Conservation (phyloP, 2,329 filamentous ascomycete species). For the Rutstroemia sydowiana region DNA sequence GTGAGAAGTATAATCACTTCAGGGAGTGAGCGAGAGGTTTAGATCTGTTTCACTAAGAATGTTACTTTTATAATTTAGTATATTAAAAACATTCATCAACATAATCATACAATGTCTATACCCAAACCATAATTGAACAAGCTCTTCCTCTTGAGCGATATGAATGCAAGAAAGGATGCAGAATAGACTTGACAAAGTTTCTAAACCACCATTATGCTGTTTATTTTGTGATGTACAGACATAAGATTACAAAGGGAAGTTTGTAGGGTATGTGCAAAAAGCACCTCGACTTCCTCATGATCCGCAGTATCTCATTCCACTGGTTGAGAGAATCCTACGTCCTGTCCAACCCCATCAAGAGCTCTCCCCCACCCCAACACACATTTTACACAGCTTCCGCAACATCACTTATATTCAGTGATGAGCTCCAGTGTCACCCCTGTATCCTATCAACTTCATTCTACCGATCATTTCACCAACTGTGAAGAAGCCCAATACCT, state of each 20-base stretch:
- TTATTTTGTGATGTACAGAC: conserved; percentile 24
- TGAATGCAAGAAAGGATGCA: not conserved
- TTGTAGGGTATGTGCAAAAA: conserved; percentile 17
- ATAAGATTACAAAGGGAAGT: conserved; percentile 16
- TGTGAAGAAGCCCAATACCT: conserved; percentile 94
- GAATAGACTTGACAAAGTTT: conserved; percentile 1
- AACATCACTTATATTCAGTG: conserved; percentile 37
- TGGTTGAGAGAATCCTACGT: conserved; percentile 9
- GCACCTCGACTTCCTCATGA: conserved; percentile 5
- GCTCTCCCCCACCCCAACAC: not conserved
- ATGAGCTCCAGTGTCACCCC: conserved; percentile 54
- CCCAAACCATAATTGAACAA: not conserved
- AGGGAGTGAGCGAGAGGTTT: too few species aligned
- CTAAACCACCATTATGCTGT: conserved; percentile 22
- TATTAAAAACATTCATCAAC: not conserved
- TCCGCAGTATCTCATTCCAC: conserved; percentile 8
- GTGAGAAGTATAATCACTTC: too few species aligned
- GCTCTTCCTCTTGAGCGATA: not conserved
- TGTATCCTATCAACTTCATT: conserved; percentile 92
- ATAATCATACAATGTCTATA: conserved; percentile 1
- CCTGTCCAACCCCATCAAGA: not conserved
- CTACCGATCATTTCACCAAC: conserved; percentile 94
- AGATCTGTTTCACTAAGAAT: not conserved
- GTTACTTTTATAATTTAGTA: not conserved
- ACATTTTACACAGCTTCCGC: not conserved